phyloP scores from a whole-genome alignment of 768 basidiomycete species.

The Lentinula detonsa region DNA sequence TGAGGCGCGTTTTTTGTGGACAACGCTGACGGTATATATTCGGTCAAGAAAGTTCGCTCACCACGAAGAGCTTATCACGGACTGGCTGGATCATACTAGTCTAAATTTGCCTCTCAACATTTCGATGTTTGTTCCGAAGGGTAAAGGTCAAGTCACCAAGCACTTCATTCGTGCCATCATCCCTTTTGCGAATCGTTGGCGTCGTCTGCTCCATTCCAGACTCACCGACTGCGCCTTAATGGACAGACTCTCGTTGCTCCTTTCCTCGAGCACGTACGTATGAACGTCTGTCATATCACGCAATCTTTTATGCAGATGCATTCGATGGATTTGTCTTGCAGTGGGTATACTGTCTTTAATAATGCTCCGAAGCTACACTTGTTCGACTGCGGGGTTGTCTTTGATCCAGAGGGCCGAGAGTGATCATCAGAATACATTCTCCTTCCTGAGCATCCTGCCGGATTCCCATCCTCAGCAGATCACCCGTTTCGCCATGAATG shows the following conservation, averaged over 20 bases:
- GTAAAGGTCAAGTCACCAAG: background rate
- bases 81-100: background rate
- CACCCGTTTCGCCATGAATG: background rate
- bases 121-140: background rate
- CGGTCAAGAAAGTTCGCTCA: background rate
- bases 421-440: background rate
- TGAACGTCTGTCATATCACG: background rate
- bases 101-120: background rate
- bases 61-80: background rate
- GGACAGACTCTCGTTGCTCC: background rate
- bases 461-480: background rate
- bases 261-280: background rate
- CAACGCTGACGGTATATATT: background rate
- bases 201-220: background rate
- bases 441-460: background rate
- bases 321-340: background rate
- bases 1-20: background rate
- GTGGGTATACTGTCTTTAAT: background rate
- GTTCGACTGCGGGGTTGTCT: background rate
- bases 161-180: background rate
- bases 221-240: background rate
- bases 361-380: background rate
- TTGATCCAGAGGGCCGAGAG: background rate
- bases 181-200: background rate
- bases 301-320: background rate